Evolutionary conservation across 768 basidiomycete genomes (phyloP).

Genomic region (Suillus americanus): DNA sequence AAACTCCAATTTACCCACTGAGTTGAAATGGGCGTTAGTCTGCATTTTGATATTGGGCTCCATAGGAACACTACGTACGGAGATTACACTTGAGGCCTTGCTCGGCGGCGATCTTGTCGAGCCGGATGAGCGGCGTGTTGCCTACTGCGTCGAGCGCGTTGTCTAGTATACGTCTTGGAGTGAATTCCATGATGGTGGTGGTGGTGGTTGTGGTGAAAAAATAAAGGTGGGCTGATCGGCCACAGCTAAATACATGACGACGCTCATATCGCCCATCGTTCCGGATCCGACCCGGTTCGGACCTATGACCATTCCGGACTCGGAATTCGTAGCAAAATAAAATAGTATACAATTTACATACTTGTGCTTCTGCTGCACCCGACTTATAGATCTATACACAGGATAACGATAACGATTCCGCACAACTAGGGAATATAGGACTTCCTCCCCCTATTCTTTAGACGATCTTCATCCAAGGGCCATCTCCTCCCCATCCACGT

Average conservation of each 20-base stretch:
- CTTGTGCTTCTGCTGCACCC: too few relatives aligned
- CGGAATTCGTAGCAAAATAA: not conserved
- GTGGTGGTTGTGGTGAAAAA: not conserved
- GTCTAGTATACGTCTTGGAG: constrained; percentile 56
- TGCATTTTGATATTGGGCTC: not conserved
- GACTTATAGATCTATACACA: not conserved
- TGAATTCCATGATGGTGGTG: constrained; percentile 24
- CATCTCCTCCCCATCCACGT: constrained; percentile 68
- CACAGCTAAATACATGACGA: not conserved
- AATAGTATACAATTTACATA: too few relatives aligned
- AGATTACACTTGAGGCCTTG: constrained; percentile 88
- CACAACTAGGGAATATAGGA: too few relatives aligned
- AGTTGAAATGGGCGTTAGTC: not conserved
- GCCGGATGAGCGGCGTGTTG: constrained; percentile 85
- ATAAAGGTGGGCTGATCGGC: not conserved
- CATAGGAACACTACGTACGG: constrained; percentile 47
- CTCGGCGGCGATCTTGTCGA: constrained; percentile 72
- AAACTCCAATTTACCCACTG: constrained; percentile 92
- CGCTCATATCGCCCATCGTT: not conserved
- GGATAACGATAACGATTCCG: too few relatives aligned
- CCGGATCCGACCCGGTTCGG: constrained; percentile 11
- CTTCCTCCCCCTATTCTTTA: not conserved
- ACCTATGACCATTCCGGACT: constrained; percentile 9
- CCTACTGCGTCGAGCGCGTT: constrained; percentile 86
- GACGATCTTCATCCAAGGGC: constrained; percentile 36